phyloP scores from a whole-genome alignment of 352 stramenopile species.

The Blastocystis sp. region DNA sequence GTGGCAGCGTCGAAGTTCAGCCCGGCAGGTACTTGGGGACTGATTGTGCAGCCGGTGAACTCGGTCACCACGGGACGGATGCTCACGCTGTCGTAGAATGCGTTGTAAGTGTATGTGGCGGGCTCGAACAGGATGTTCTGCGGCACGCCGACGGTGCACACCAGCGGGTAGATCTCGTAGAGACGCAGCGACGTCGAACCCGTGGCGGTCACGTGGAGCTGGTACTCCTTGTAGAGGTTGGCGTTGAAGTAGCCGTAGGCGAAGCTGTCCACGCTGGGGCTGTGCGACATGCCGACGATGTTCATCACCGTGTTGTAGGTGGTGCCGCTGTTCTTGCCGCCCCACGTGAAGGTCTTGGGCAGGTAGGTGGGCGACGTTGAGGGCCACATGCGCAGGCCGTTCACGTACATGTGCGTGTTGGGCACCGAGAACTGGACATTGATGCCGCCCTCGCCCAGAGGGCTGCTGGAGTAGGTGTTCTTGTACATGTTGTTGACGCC shows the following conservation, averaged over 20 bases:
- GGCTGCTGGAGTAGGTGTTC: not conserved
- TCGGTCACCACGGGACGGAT: constrained; percentile 9
- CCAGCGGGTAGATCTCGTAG: constrained; percentile 40
- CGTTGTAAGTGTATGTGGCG: not conserved
- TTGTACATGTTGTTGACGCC: not conserved
- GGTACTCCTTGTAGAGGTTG: constrained; percentile 22
- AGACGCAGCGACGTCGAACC: not conserved
- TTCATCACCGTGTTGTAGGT: not conserved
- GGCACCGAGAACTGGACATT: not conserved
- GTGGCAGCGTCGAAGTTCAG: not conserved
- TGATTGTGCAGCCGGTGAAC: constrained; percentile 2
- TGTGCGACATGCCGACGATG: not conserved
- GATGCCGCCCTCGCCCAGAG: too few relatives aligned
- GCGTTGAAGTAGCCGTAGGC: constrained; percentile 36
- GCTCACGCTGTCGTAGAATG: not conserved
- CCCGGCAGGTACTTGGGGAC: not conserved
- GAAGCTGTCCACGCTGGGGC: not conserved
- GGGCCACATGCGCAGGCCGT: constrained; percentile 30
- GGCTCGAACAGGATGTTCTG: not conserved
- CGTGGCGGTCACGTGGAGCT: not conserved
- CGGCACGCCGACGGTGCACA: constrained; percentile 7
- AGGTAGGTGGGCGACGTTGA: not conserved
- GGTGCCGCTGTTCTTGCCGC: not conserved
- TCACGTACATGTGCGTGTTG: not conserved
- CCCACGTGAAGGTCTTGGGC: not conserved